Percentiles rank a stretch among this genome's conserved stretches.
phyloP scores from a whole-genome alignment of 2,329 filamentous ascomycete genomes.

The Penicillium freii region DNA sequence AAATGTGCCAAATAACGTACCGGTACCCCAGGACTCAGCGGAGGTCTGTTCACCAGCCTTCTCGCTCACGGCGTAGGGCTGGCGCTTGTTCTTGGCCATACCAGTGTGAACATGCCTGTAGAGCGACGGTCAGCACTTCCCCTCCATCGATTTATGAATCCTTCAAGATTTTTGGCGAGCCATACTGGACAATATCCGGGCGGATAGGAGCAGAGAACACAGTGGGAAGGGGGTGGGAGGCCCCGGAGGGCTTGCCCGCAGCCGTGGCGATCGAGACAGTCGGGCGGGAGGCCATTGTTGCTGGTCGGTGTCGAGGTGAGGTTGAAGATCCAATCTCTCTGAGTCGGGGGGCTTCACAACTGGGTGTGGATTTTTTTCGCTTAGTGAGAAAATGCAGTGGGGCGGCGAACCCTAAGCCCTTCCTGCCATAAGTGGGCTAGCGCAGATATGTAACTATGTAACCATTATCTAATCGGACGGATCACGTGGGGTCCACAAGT shows the following conservation, averaged over 20 bases:
- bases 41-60: constrained; percentile 99
- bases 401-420: constrained; percentile 41
- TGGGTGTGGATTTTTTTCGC: constrained; percentile 46
- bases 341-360: constrained; percentile 25
- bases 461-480: neutral
- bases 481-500: neutral
- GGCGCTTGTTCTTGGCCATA: constrained; percentile 99
- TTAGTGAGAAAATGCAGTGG: constrained; percentile 33
- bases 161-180: constrained; percentile 16
- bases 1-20: constrained; percentile 56
- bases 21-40: constrained; percentile 99
- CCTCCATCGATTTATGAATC: constrained; percentile 10
- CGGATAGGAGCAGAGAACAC: constrained; percentile 98
- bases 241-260: constrained; percentile 88
- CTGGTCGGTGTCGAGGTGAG: constrained; percentile 42
- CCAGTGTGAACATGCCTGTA: constrained; percentile 81
- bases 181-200: constrained; percentile 95
- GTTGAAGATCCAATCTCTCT: constrained; percentile 38
- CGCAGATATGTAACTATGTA: neutral
- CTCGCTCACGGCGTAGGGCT: constrained; percentile 99
- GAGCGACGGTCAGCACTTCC: constrained; percentile 36
- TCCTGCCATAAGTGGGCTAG: constrained; percentile 11
- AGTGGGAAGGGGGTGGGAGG: constrained; percentile 87
- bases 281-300: constrained; percentile 88
- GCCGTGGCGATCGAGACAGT: constrained; percentile 96